Evolutionary conservation across 495 filamentous ascomycete species (phyloP).

Genomic region (Penicillium silybi): DNA sequence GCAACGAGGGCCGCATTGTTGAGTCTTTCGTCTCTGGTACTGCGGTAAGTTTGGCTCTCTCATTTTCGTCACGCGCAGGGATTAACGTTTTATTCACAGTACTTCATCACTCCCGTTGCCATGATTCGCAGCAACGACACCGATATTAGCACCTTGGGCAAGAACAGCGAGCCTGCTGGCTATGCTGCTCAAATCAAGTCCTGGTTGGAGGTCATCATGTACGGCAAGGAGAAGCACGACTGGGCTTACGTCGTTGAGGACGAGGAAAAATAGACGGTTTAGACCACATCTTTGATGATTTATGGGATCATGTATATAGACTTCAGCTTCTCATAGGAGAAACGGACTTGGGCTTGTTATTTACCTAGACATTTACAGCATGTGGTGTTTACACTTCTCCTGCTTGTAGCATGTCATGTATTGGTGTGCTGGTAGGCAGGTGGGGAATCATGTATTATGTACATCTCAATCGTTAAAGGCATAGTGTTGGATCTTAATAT

Average conservation of each 20-base stretch:
- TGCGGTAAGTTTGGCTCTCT: constrained; percentile 53
- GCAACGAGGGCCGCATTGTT: constrained; percentile 68
- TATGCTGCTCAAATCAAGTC: constrained; percentile 69
- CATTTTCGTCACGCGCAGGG: background rate
- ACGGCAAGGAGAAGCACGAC: constrained; percentile 70
- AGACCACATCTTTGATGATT: background rate
- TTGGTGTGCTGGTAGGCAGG: background rate
- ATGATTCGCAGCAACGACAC: constrained; percentile 67
- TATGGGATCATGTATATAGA: background rate
- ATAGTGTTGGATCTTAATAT: constrained; percentile 1
- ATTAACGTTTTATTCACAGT: constrained; percentile 41
- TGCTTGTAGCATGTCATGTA: background rate
- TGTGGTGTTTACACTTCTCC: background rate
- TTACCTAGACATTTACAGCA: background rate
- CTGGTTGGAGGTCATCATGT: constrained; percentile 84
- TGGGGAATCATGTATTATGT: background rate
- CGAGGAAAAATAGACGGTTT: constrained; percentile 33
- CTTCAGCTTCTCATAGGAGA: background rate
- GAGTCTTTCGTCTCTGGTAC: constrained; percentile 88
- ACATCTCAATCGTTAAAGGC: background rate
- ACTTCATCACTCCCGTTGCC: constrained; percentile 74
- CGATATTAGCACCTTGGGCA: constrained; percentile 64
- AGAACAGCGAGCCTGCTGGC: constrained; percentile 54
- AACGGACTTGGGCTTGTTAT: background rate
- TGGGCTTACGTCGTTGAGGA: constrained; percentile 76